These are phyloP conservation scores for Syzygium oleosum DNA, from an alignment of 345 rosid species.

Conservation along the genomic window DNA sequence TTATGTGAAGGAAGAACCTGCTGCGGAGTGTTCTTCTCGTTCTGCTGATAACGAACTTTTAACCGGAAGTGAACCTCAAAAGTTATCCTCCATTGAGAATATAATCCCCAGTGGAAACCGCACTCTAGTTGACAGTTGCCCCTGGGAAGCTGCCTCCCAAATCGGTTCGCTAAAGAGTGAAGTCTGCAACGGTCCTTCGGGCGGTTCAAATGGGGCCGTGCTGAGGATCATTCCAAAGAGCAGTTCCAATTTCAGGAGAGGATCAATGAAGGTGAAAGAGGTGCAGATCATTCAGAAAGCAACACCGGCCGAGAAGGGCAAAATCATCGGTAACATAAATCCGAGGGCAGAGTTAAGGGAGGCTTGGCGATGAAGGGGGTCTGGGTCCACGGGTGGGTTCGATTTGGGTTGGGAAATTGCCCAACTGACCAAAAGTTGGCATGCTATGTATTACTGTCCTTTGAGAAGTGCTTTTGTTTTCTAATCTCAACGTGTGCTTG, in stretches of 20 bases:
- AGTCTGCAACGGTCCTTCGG: slow-evolving; percentile 6
- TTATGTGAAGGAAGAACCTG: slow-evolving; percentile 26
- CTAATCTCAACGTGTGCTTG: background rate
- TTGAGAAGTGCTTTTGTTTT: background rate
- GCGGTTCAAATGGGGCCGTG: slow-evolving; percentile 6
- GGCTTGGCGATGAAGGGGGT: slow-evolving; percentile 61
- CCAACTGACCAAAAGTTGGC: background rate
- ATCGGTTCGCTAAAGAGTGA: slow-evolving; percentile 13
- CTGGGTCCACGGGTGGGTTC: background rate
- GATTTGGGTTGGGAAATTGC: background rate
- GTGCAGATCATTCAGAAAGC: slow-evolving; percentile 3
- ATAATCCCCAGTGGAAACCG: slow-evolving; percentile 17
- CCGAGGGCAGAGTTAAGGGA: slow-evolving; percentile 60
- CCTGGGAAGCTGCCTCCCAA: slow-evolving; percentile 32
- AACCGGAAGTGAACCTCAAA: slow-evolving; percentile 21
- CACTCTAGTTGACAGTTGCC: slow-evolving; percentile 21
- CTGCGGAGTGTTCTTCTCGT: slow-evolving; percentile 19
- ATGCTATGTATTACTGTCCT: background rate
- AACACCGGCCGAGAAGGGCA: slow-evolving; percentile 21
- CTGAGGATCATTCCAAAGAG: slow-evolving; percentile 4
- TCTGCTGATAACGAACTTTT: slow-evolving; percentile 21
- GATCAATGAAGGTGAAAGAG: slow-evolving; percentile 23
- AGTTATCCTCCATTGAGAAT: slow-evolving; percentile 34
- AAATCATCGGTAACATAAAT: slow-evolving; percentile 40
- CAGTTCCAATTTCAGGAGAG: slow-evolving; percentile 21